Base-by-base conservation (phyloP, 257 asterid genomes). In the Lantana camara region DNA sequence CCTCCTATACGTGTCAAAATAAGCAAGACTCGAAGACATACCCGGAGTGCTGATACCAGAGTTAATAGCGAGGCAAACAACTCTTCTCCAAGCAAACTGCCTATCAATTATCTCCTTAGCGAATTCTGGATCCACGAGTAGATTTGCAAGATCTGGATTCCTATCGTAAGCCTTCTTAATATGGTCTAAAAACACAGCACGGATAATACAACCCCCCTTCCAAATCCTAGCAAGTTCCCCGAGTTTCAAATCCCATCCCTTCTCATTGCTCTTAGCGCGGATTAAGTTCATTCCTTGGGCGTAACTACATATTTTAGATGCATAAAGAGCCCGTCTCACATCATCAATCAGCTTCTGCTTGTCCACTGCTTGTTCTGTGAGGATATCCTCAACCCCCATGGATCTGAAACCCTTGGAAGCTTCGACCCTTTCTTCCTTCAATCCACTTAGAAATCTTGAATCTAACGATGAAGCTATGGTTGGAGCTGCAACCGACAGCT, bases 201-300 rank as follows among this genome's bases (percentile, higher is more conserved):
- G 89, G 38, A 86, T 86, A 37, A 86, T 83, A 80, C 91, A 86
- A 7, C 95, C 89, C 7, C 91, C 91, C 63, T 86, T 86, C 95
- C 95, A 86, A 30, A 82, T 86, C 74, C 91, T 77, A 9, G 95
- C 89, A 50, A 86, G 84, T 67, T 83, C 91, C 23, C 95, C 95
- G 6, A 86, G 82, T 73, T 72, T 73, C 76, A 86, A 68, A 27
- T 21, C 80, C 95, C 95, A 86, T 46, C 85, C 91, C 71, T 82
- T 83, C 49, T 84, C 85, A 15, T 60, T 27, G 61, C 91, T 82
- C 78, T 86, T 86, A 41, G 89, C 89, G 32, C 89, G 85, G 61
- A 83, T 80, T 52, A 86, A 59, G 55, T 83, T 86, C 95, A 86
- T 83, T 47, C 89, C 95, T 71, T 86, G 95, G 42, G 95, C 91